Conservation (phyloP, 2,329 filamentous ascomycete species). For the Fusarium dimerum region DNA sequence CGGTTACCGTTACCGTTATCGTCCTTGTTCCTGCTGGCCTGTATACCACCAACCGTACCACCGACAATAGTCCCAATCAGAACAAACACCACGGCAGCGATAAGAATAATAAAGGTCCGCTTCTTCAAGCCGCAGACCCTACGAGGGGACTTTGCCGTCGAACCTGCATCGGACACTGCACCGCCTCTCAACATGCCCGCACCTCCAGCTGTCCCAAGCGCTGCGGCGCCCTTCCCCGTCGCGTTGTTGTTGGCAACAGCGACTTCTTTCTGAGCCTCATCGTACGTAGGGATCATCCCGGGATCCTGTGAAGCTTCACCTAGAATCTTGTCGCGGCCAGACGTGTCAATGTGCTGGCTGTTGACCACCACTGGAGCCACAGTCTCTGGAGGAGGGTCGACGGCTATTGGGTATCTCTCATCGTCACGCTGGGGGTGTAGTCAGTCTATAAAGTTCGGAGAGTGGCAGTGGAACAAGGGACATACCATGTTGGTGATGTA, state of each 20-base stretch:
- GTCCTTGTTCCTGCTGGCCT: conserved; percentile 2
- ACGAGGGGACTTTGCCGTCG: conserved; percentile 4
- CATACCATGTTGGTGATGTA: conserved; percentile 2
- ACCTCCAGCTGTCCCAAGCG: neutral
- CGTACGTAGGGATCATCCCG: conserved; percentile 16
- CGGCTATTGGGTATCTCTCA: conserved; percentile 19
- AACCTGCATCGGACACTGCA: neutral
- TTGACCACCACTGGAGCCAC: conserved; percentile 7
- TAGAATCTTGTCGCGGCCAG: conserved; percentile 14
- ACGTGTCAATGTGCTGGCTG: neutral
- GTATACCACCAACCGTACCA: conserved; percentile 16
- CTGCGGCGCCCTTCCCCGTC: neutral
- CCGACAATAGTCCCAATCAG: conserved; percentile 18
- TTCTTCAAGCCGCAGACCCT: conserved; percentile 17
- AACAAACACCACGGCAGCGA: conserved; percentile 13
- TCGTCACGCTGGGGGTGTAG: conserved; percentile 14
- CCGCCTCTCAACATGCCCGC: conserved; percentile 6
- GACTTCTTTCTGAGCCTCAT: conserved; percentile 8
- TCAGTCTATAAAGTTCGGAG: neutral
- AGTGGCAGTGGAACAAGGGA: neutral
- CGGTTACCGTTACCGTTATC: neutral
- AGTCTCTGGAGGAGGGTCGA: neutral
- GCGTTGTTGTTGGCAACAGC: neutral
- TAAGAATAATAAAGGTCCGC: conserved; percentile 16
- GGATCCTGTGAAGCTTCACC: conserved; percentile 2